phyloP scores from a whole-genome alignment of 1,284 basidiomycete species.

The Phenoliferia sp. region DNA sequence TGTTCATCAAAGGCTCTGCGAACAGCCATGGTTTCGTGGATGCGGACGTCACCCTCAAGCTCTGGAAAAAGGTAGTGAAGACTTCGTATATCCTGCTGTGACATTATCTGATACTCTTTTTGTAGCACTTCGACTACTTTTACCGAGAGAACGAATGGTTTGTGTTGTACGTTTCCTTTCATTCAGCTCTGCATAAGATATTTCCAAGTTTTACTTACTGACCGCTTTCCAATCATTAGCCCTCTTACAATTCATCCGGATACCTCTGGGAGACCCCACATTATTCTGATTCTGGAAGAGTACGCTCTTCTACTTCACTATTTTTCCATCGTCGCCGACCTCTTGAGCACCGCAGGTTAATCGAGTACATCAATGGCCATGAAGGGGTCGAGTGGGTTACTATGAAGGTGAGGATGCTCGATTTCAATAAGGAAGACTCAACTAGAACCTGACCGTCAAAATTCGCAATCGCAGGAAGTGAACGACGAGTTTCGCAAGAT shows the following conservation, averaged over 20 bases:
- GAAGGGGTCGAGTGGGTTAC: constrained; percentile 67
- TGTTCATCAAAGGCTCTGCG: constrained; percentile 62
- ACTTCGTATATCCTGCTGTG: neutral
- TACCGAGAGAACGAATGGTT: constrained; percentile 65
- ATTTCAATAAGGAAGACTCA: neutral
- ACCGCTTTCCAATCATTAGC: constrained; percentile 66
- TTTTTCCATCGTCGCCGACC: neutral
- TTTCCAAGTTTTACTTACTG: constrained; percentile 48
- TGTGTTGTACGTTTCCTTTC: constrained; percentile 72
- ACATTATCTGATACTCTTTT: neutral
- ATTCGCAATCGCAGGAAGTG: constrained; percentile 1
- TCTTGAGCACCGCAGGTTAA: constrained; percentile 43
- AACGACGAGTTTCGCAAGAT: constrained; percentile 16
- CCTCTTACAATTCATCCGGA: constrained; percentile 64
- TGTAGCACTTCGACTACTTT: constrained; percentile 62
- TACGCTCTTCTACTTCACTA: constrained; percentile 39
- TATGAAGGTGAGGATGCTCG: constrained; percentile 53
- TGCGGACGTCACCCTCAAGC: constrained; percentile 60
- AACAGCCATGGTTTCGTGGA: constrained; percentile 74
- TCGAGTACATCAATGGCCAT: constrained; percentile 70
- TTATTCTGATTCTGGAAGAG: constrained; percentile 71
- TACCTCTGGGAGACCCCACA: constrained; percentile 62
- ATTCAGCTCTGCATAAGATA: constrained; percentile 55
- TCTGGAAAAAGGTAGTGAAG: constrained; percentile 54
- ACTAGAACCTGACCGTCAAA: neutral